phyloP scores from a whole-genome alignment of 768 basidiomycete species.

The Naganishia kalamii region DNA sequence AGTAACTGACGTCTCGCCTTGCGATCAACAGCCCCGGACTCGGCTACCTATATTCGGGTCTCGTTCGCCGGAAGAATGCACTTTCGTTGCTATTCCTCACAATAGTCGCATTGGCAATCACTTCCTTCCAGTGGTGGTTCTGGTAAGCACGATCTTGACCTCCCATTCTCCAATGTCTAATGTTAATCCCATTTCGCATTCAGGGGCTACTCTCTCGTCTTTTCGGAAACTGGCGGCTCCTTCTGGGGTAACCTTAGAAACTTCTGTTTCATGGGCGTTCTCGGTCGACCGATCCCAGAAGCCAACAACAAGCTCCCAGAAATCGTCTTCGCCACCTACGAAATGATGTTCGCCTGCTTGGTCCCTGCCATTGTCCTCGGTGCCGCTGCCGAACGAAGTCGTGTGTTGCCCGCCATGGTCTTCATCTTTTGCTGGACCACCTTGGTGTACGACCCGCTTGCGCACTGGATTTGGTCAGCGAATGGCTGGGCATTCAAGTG shows the following conservation, averaged over 20 bases:
- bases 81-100: conserved; percentile 79
- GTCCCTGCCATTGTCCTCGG: conserved; percentile 71
- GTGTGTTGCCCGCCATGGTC: conserved; percentile 75
- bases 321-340: conserved; percentile 41
- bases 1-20: not conserved
- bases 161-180: not conserved
- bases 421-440: conserved; percentile 87
- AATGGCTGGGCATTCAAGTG: conserved; percentile 68
- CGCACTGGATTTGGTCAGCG: conserved; percentile 92
- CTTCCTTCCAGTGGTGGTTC: conserved; percentile 49
- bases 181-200: conserved; percentile 6
- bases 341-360: conserved; percentile 53
- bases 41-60: conserved; percentile 63
- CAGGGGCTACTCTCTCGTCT: conserved; percentile 43
- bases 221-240: conserved; percentile 41
- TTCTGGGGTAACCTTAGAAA: conserved; percentile 46
- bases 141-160: conserved; percentile 19
- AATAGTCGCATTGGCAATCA: conserved; percentile 63
- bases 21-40: conserved; percentile 28
- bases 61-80: conserved; percentile 87
- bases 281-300: conserved; percentile 44
- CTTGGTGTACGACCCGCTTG: conserved; percentile 85
- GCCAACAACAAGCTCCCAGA: conserved; percentile 46
- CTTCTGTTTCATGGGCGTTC: conserved; percentile 41
- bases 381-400: conserved; percentile 81